phyloP scores from a whole-genome alignment of 2,329 filamentous ascomycete genomes.

The Aureobasidium zeae region DNA sequence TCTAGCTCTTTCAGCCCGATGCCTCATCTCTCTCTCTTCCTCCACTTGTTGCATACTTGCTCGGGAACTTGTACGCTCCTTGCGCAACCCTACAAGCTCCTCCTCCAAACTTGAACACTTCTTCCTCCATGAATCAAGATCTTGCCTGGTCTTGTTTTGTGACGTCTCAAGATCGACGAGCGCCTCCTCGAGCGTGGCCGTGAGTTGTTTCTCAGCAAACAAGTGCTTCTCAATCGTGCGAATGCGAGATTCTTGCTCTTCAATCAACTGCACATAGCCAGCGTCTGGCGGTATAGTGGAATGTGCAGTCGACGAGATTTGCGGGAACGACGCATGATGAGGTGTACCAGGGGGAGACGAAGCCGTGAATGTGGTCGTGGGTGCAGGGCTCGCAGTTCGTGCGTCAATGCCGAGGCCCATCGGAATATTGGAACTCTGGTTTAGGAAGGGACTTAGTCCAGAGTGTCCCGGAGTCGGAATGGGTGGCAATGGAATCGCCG shows the following conservation, averaged over 20 bases:
- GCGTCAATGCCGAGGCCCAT: conserved; percentile 23
- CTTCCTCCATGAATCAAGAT: conserved; percentile 85
- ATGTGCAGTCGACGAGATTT: conserved; percentile 35
- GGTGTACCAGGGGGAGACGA: conserved; percentile 29
- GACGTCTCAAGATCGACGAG: conserved; percentile 87
- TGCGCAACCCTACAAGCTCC: conserved; percentile 56
- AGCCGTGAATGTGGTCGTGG: conserved; percentile 1
- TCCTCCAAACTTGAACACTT: conserved; percentile 67
- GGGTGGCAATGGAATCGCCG: conserved; percentile 89
- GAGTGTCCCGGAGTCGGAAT: conserved; percentile 51
- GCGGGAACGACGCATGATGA: conserved; percentile 24
- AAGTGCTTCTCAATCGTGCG: conserved; percentile 95
- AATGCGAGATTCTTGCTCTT: conserved; percentile 92
- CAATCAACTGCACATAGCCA: conserved; percentile 64
- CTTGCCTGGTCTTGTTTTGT: conserved; percentile 81
- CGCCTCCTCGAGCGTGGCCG: conserved; percentile 87
- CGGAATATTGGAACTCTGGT: not conserved
- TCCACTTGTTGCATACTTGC: conserved; percentile 80
- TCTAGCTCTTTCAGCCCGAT: conserved; percentile 79
- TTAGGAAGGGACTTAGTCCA: conserved; percentile 4
- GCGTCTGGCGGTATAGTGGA: conserved; percentile 39
- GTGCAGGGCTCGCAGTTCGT: conserved; percentile 48
- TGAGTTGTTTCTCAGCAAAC: conserved; percentile 91
- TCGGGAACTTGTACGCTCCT: conserved; percentile 48
- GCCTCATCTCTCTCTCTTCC: conserved; percentile 86